Base-by-base conservation (phyloP, 2,329 filamentous ascomycete genomes). In the Cytospora mali region DNA sequence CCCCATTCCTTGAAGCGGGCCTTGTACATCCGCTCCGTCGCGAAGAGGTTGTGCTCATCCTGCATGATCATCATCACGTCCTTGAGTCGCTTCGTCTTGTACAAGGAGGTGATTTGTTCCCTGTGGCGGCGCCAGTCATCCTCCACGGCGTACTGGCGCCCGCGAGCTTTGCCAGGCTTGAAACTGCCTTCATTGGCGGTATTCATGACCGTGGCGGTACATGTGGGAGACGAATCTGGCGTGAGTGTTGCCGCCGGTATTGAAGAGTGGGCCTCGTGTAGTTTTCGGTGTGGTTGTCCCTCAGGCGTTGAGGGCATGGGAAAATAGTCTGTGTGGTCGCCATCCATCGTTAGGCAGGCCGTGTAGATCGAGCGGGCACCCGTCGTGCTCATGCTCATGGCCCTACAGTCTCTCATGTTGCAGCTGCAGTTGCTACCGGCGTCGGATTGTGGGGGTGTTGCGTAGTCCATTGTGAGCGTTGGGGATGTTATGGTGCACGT, bases 1-100 rank as follows among this genome's bases (percentile, higher is more conserved):
- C 68, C 69, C 73, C 73, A 75, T 39, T 71, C 71, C 64, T 69
- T 72, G 62, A 74, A 72, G 16, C 73, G 69, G 1, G 70, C 71
- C 56, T 74, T 71, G 68, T 73, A 75, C 73, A 75, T 75, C 9
- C 72, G 70, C 25, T 69, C 65, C 62, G 71, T 73, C 6, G 72
- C 72, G 18, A 64, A 61, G 54, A 74, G 72, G 29, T 53, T 29
- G 50, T 70, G 56, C 7, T 71, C 61, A 6, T 56, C 14, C 3
- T 67, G 66, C 71, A 74, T 74, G 31, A 69, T 64, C 9, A 65
- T 51, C 63, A 70, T 70, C 2, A 73, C 70, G 31, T 73, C 68
- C 35, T 67, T 65, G 10, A 74, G 68, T n/a, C 68, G 66, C 58
- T 66, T 65, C 10, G 66, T 68, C 25, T 68, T 65, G 59, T 74